These are phyloP conservation scores for Wickerhamomyces bisporus DNA, from an alignment of 805 yeast species.

Conservation along the genomic window DNA sequence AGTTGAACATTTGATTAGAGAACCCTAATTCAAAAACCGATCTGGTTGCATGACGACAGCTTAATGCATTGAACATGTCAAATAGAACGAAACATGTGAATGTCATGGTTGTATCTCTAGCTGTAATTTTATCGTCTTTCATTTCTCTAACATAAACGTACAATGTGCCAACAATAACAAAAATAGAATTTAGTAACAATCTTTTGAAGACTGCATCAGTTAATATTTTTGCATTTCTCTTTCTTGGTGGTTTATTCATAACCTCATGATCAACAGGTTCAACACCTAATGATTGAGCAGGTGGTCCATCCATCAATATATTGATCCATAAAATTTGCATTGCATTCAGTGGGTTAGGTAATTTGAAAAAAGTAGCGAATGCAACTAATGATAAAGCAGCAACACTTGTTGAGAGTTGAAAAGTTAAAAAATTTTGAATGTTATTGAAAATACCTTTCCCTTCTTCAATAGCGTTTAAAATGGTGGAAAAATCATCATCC, in stretches of 20 bases:
- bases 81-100: slow-evolving; percentile 94
- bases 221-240: slow-evolving; percentile 77
- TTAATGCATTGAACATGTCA: slow-evolving; percentile 94
- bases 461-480: slow-evolving; percentile 88
- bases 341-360: slow-evolving; percentile 93
- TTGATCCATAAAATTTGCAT: slow-evolving; percentile 99
- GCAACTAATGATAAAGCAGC: slow-evolving; percentile 92
- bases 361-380: slow-evolving; percentile 74
- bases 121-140: slow-evolving; percentile 76
- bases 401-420: slow-evolving; percentile 92
- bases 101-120: slow-evolving; percentile 98
- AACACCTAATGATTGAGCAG: slow-evolving; percentile 95
- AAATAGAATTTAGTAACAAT: slow-evolving; percentile 66
- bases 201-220: slow-evolving; percentile 65
- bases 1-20: slow-evolving; percentile 83
- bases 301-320: slow-evolving; percentile 98
- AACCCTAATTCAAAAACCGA: slow-evolving; percentile 79
- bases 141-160: slow-evolving; percentile 83
- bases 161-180: slow-evolving; percentile 84
- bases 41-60: slow-evolving; percentile 86
- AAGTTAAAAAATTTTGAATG: slow-evolving; percentile 90
- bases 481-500: slow-evolving; percentile 95
- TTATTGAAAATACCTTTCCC: slow-evolving; percentile 97
- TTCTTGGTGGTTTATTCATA: slow-evolving; percentile 94
- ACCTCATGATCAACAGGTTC: slow-evolving; percentile 96